phyloP scores from a whole-genome alignment of 176 grass and related monocot species.

The Miscanthus lutarioriparius region DNA sequence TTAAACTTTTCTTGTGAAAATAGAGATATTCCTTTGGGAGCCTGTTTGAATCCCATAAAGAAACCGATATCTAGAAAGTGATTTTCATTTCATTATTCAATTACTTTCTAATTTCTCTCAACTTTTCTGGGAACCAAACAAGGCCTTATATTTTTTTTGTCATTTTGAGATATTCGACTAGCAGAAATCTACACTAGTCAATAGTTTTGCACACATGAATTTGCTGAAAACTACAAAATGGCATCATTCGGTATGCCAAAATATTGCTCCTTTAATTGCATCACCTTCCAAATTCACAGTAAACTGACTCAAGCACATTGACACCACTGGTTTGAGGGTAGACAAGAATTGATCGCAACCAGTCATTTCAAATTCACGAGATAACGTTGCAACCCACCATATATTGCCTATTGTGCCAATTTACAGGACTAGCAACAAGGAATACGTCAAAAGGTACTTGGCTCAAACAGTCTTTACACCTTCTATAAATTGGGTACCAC shows the following conservation, averaged over 20 bases:
- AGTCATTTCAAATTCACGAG: neutral
- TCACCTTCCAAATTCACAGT: constrained; percentile 24
- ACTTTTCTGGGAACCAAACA: no score
- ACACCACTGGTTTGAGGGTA: neutral
- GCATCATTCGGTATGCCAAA: neutral
- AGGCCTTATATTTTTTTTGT: no score
- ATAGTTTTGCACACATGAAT: neutral
- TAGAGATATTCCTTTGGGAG: neutral
- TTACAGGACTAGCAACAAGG: neutral
- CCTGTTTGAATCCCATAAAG: no score
- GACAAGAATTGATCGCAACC: constrained; percentile 28
- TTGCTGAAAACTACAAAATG: neutral
- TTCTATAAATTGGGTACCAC: constrained; percentile 11
- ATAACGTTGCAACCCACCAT: neutral
- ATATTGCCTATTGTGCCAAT: neutral
- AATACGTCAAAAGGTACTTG: neutral
- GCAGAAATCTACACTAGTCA: neutral
- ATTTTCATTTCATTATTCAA: no score
- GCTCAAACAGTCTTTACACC: neutral
- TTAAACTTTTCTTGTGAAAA: neutral
- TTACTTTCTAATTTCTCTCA: no score
- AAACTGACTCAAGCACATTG: neutral
- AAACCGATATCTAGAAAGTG: no score
- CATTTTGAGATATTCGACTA: neutral
- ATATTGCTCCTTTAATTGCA: constrained; percentile 3